Base-by-base conservation (phyloP, 164 flowering plant genomes). In the Nelumbo lutea region DNA sequence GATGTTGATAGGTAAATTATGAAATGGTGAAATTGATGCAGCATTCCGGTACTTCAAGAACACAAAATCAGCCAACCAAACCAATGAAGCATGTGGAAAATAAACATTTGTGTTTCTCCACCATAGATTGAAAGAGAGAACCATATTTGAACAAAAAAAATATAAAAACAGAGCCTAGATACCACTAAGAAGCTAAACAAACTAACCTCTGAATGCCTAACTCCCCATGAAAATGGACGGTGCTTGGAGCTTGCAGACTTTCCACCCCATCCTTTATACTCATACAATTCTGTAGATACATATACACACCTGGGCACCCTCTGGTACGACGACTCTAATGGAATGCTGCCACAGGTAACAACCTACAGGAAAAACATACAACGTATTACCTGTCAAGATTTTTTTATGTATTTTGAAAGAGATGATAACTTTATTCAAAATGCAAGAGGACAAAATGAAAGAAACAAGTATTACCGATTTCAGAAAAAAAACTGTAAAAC, bases 261-360 rank as follows among this genome's bases (percentile, higher is more conserved):
- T 70, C 93, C 96, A 72, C 91, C 81, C 75, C 83, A 87, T 71
- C 97, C 97, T 82, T 77, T 85, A 70, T 92, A 92, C 67, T 95
- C 98, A 59, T 76, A 85, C 76, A 95, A 75, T 73, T 90, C 98
- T 42, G 98, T 84, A 57, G 98, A 92, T 52, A 81, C 84, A 80
- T 90, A 95, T 42, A 89, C 89, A 73, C 99, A 95, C 78, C 99
- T 88, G 14, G 92, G 86, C 55, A 87, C 76, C 79, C 82, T 83
- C 78, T 90, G 97, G 78, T 88, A 93, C 39, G 98, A 89, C 61
- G 97, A 81, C 76, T 93, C 98, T 72, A 93, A 81, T 42, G 98
- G 88, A 69, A 89, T 84, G 76, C 93, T 88, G 64, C 98, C 98
- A 81, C 99, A 95, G 15, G 99, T 95, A 47, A 92, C 98, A 75